Conservation (phyloP, 2,329 filamentous ascomycete species). For the Calonectria multiphialidica region DNA sequence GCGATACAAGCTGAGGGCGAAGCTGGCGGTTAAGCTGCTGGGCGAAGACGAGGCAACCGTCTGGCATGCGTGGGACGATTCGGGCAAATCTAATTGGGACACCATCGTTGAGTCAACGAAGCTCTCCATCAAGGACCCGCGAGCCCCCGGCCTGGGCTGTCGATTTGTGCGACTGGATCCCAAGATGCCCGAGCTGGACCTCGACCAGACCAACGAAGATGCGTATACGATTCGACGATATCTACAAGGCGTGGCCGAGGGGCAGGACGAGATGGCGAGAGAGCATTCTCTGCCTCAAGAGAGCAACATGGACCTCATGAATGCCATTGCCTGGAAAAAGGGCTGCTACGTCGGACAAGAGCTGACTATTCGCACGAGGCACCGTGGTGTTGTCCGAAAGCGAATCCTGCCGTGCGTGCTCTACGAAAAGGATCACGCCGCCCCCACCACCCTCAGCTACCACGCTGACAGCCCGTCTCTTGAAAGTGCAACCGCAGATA, state of each 20-base stretch:
- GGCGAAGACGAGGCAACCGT: constrained; percentile 74
- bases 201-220: constrained; percentile 62
- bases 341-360: constrained; percentile 98
- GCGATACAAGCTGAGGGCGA: constrained; percentile 87
- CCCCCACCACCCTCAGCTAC: constrained; percentile 61
- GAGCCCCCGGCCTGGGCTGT: constrained; percentile 68
- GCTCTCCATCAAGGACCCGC: constrained; percentile 61
- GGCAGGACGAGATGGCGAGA: constrained; percentile 80
- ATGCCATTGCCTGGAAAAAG: constrained; percentile 91
- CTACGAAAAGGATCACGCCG: constrained; percentile 64
- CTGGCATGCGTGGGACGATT: constrained; percentile 81
- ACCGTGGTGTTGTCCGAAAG: constrained; percentile 94
- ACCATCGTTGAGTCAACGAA: constrained; percentile 32
- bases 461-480: constrained; percentile 46
- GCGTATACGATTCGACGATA: constrained; percentile 84
- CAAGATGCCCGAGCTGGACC: constrained; percentile 52
- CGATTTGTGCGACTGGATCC: constrained; percentile 55
- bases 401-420: constrained; percentile 85
- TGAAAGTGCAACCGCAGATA: constrained; percentile 47
- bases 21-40: constrained; percentile 77
- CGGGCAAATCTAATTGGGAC: constrained; percentile 38
- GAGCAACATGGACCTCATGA: constrained; percentile 87
- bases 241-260: constrained; percentile 85
- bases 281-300: constrained; percentile 86
- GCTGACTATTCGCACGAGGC: constrained; percentile 93